Base-by-base conservation (phyloP, 805 yeast genomes). In the Debaryomyces maramus region DNA sequence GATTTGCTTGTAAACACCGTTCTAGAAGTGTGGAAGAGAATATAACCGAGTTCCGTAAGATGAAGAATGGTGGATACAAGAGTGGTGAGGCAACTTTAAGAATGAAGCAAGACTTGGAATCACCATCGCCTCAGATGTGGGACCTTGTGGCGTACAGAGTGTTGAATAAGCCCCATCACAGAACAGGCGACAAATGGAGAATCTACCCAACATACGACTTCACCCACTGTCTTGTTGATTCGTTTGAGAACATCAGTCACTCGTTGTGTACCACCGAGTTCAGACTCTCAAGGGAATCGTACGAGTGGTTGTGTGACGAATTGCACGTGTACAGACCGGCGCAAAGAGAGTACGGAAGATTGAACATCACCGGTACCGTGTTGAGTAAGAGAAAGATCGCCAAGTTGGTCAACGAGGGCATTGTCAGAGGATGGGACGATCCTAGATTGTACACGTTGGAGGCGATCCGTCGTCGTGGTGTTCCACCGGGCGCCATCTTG, bases 121-220 rank as follows among this genome's bases (percentile, higher is more conserved):
- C 93, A 13, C 96, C 97, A 47, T 86, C 88, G 48, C 99, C 99
- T 13, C 99, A 93, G 70, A 93, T 93, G 99, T 93, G 99, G 99
- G 99, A 93, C 67, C 76, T 93, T 49, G 93, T 93, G 46, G 99
- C 99, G 9, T 93, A 93, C 70, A 80, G 99, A 63, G 96, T 93
- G 3, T 73, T 93, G 53, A 77, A 91, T 53, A 89, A 96, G 10
- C 80, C 89, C 23, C 99, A 93, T 67, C 95, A 91, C 67, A 83
- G 98, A 69, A 93, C 99, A 9, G 99, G 98, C 41, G 84, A 80
- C 59, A 87, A 87, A 66, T 93, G 99, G 99, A 88, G 85, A 67
- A 91, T 93, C 46, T 93, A 93, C 59, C 99, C 99, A 51, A 93
- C 99, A 17, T 93, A 93, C 62, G 99, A 93, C 64, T 93, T 93